A percentile compares a stretch with the other conserved stretches of the same genome.
Evolutionary conservation across 2,329 filamentous ascomycete genomes (phyloP).

Genomic region (Byssochlamys sp.): DNA sequence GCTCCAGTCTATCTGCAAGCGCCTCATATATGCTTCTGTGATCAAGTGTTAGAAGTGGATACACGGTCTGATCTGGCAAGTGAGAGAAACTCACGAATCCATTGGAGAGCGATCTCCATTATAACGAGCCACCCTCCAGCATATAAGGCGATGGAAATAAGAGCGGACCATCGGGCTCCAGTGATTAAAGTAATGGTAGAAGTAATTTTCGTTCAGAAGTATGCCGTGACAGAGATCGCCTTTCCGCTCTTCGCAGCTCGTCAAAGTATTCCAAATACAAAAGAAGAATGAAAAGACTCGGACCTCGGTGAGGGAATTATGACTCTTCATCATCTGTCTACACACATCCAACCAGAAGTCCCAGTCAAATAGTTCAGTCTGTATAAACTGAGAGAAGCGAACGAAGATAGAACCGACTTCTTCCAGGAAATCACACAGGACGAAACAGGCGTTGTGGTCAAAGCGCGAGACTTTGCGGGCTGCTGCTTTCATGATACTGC

Average conservation of each 20-base stretch:
- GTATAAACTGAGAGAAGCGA: slow-evolving; percentile 46
- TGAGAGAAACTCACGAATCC: slow-evolving; percentile 52
- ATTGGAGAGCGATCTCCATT: slow-evolving; percentile 55
- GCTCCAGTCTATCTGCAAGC: slow-evolving; percentile 58
- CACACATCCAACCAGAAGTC: slow-evolving; percentile 76
- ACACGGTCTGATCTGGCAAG: background rate
- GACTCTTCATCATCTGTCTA: slow-evolving; percentile 66
- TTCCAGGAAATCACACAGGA: slow-evolving; percentile 83
- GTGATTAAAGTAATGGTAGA: slow-evolving; percentile 76
- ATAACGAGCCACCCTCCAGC: slow-evolving; percentile 77
- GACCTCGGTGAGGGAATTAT: slow-evolving; percentile 85
- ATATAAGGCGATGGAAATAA: slow-evolving; percentile 82
- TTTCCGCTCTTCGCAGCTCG: slow-evolving; percentile 58
- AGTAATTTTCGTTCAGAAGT: slow-evolving; percentile 63
- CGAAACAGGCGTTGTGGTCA: slow-evolving; percentile 74
- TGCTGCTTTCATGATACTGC: slow-evolving; percentile 61
- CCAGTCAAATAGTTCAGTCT: slow-evolving; percentile 46
- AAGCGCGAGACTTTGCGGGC: slow-evolving; percentile 68
- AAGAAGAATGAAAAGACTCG: slow-evolving; percentile 74
- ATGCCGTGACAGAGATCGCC: slow-evolving; percentile 62
- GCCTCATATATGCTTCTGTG: slow-evolving; percentile 58
- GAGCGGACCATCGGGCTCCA: slow-evolving; percentile 94
- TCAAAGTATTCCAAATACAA: slow-evolving; percentile 65
- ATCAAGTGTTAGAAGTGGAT: background rate
- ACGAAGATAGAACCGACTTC: slow-evolving; percentile 62